A percentile compares a stretch with the other conserved stretches of the same genome.
Evolutionary conservation across 208 protist genomes (phyloP).

Genomic region (Lotmaria passim): DNA sequence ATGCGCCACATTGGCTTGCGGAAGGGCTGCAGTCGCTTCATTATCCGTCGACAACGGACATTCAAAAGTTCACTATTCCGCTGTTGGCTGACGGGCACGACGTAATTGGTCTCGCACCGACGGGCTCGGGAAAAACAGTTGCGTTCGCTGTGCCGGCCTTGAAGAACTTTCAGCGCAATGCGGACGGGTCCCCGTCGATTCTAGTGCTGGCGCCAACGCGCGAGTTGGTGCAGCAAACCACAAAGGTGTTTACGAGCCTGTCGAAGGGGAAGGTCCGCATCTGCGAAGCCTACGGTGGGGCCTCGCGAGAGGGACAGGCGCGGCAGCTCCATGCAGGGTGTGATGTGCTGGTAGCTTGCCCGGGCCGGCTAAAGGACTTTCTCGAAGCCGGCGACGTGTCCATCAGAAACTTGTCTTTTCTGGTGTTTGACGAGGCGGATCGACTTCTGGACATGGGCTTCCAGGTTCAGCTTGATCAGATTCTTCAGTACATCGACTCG

Average conservation of each 20-base stretch:
- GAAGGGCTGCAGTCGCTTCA: constrained; percentile 55
- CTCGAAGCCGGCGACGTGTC: constrained; percentile 90
- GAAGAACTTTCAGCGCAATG: constrained; percentile 45
- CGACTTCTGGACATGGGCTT: constrained; percentile 95
- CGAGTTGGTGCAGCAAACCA: constrained; percentile 98
- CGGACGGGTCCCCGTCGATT: constrained; percentile 74
- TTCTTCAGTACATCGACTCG: constrained; percentile 85
- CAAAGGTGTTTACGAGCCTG: constrained; percentile 92
- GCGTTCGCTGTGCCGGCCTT: constrained; percentile 98
- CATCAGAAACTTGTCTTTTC: constrained; percentile 90
- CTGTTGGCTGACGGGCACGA: constrained; percentile 89
- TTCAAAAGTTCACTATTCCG: constrained; percentile 91
- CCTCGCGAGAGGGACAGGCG: constrained; percentile 67
- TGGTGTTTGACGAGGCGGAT: constrained; percentile 99
- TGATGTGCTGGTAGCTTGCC: constrained; percentile 97
- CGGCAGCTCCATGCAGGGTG: constrained; percentile 71
- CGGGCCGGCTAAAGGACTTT: constrained; percentile 97
- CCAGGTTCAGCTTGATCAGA: constrained; percentile 93
- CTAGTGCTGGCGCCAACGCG: constrained; percentile 98
- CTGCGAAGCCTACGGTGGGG: constrained; percentile 83
- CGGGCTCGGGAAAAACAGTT: constrained; percentile 98
- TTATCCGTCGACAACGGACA: constrained; percentile 81
- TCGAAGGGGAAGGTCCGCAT: constrained; percentile 57
- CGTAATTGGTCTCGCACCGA: constrained; percentile 97
- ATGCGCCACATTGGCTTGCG: constrained; percentile 66